Percentiles rank a stretch among this genome's conserved stretches.
These are phyloP conservation scores for Blastobotrys ciferrii DNA, from an alignment of 1,139 yeast genomes.

Conservation along the genomic window DNA sequence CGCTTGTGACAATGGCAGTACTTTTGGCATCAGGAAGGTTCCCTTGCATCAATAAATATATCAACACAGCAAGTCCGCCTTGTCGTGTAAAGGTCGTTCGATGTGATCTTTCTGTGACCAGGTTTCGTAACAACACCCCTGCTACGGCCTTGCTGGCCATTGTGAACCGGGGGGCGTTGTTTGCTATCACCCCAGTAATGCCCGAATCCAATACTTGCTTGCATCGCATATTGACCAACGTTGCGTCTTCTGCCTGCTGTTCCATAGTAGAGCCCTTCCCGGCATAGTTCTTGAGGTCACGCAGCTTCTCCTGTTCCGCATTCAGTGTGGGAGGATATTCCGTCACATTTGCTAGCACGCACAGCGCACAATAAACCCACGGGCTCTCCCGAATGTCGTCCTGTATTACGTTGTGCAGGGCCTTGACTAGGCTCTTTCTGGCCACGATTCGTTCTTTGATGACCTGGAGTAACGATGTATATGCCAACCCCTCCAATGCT, in stretches of 20 bases:
- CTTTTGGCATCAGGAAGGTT: constrained; percentile 20
- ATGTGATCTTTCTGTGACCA: constrained; percentile 34
- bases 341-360: constrained; percentile 34
- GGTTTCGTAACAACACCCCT: constrained; percentile 33
- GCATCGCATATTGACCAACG: constrained; percentile 29
- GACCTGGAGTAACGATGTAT: constrained; percentile 34
- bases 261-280: constrained; percentile 27
- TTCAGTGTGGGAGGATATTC: constrained; percentile 35
- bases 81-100: constrained; percentile 34
- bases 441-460: constrained; percentile 33
- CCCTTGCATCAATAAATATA: constrained; percentile 31
- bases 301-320: constrained; percentile 33
- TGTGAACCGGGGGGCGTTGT: constrained; percentile 31
- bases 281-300: constrained; percentile 35
- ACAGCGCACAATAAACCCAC: constrained; percentile 35
- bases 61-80: constrained; percentile 38
- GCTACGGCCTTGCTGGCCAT: constrained; percentile 30
- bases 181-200: constrained; percentile 31
- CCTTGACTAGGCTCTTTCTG: constrained; percentile 24
- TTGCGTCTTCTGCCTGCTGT: constrained; percentile 26
- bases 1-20: constrained; percentile 32
- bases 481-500: constrained; percentile 41
- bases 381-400: constrained; percentile 23
- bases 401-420: constrained; percentile 21
- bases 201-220: constrained; percentile 30